phyloP scores from a whole-genome alignment of 2,329 filamentous ascomycete genomes.

The Arthrobotrys pseudoclavata region DNA sequence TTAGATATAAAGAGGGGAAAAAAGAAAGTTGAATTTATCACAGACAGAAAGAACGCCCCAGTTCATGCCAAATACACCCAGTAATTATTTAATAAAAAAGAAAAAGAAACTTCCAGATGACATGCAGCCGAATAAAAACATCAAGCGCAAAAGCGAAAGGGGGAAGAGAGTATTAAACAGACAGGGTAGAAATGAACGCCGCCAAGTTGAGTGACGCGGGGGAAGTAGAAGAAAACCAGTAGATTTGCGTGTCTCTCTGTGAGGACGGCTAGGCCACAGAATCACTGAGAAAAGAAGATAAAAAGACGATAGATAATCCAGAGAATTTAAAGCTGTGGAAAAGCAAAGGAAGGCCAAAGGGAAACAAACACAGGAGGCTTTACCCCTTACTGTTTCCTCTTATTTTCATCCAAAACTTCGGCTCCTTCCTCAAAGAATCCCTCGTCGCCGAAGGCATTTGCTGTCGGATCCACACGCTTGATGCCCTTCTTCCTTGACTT shows the following conservation, averaged over 20 bases:
- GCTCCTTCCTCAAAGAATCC: constrained; percentile 94
- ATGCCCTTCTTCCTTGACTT: constrained; percentile 77
- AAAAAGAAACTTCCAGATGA: constrained; percentile 45
- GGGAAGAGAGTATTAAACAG: constrained; percentile 8
- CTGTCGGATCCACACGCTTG: constrained; percentile 68
- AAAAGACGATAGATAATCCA: neutral
- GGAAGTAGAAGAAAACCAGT: constrained; percentile 27
- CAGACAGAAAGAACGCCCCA: constrained; percentile 47
- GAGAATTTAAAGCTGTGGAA: constrained; percentile 5
- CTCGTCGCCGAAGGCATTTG: constrained; percentile 72
- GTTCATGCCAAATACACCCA: constrained; percentile 59
- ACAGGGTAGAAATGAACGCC: constrained; percentile 33
- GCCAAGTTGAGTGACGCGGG: constrained; percentile 58
- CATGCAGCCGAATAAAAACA: constrained; percentile 32
- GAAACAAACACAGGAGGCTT: constrained; percentile 8
- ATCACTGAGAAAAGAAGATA: constrained; percentile 3
- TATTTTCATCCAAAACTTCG: constrained; percentile 78
- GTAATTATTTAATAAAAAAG: constrained; percentile 33
- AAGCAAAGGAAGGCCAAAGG: constrained; percentile 9
- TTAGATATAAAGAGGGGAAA: neutral
- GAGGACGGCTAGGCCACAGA: constrained; percentile 7
- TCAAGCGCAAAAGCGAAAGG: constrained; percentile 20
- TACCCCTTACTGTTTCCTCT: constrained; percentile 39
- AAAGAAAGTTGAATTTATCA: constrained; percentile 45
- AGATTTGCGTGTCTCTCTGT: constrained; percentile 34